phyloP scores from a whole-genome alignment of 306 rosid genomes.

The Glycine soja region DNA sequence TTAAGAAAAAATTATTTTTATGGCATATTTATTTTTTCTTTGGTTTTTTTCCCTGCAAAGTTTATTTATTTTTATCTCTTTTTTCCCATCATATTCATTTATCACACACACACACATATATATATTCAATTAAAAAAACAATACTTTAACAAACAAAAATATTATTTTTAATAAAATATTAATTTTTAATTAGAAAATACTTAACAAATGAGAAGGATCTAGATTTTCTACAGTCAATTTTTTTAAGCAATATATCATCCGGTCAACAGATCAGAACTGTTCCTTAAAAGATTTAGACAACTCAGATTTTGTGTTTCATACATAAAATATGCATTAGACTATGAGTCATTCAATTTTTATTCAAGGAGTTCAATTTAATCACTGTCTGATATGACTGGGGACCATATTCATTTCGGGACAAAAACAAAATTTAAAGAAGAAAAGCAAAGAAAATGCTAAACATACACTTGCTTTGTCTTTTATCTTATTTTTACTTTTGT shows the following conservation, averaged over 20 bases:
- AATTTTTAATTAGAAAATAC: not conserved
- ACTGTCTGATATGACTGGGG: not conserved
- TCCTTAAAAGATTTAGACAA: not conserved
- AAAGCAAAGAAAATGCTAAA: not conserved
- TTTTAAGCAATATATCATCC: not conserved
- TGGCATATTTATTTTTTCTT: not conserved
- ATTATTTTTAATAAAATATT: not conserved
- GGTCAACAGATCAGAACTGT: not conserved
- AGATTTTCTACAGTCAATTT: not conserved
- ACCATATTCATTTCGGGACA: too few relatives aligned
- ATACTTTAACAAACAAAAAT: not conserved
- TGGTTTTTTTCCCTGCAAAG: too few relatives aligned
- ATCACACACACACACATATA: too few relatives aligned
- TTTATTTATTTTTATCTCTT: too few relatives aligned
- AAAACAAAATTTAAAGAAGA: too few relatives aligned
- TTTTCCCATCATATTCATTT: not conserved
- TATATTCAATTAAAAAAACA: not conserved
- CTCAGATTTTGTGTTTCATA: not conserved
- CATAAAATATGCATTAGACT: not conserved
- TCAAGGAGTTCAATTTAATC: not conserved
- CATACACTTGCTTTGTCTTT: not conserved
- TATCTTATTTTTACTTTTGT: not conserved
- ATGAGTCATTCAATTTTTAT: not conserved
- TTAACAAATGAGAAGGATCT: not conserved
- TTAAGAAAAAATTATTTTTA: not conserved